Evolutionary conservation across 345 rosid species (phyloP), one percentile per base, ranked within the genome.

Genomic region (Bruguiera sexangula): DNA sequence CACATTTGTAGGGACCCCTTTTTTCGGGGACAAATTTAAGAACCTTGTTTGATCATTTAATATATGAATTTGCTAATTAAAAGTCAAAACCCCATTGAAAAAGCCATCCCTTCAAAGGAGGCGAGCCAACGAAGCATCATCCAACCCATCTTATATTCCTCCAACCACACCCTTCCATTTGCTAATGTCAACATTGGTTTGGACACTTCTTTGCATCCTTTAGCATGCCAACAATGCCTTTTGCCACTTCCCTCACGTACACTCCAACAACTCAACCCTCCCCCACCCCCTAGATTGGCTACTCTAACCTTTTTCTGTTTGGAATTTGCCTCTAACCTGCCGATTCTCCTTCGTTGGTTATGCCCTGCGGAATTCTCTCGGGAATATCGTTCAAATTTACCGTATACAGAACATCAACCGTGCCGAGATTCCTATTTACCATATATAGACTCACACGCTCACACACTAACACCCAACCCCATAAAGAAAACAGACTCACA

Each of bases 141-240:
- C 62, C 74, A 71, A 69, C 69, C 63, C 72, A 73, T 7, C 29
- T 0, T 19, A 55, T n/a, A 86, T 88, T 89, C 87, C 81, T 81
- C 87, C 89, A 89, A 89, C 72, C 88, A 84, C 69, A 69, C 85
- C 84, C 87, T 82, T 89, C 96, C 93, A 92, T 81, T 82, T 73
- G 90, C 90, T 85, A 80, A 66, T 70, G 70, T 78, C 83, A 76
- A 83, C 84, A 72, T 82, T 80, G 80, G 78, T 65, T 88, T 85
- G 94, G 84, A 82, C 37, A 73, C 76, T 83, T 86, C 80, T 73
- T 70, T 55, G 13, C 27, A 4, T 79, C 74, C 72, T 78, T 83
- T 82, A 21, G 30, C 29, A 55, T 26, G 1, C 30, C 59, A n/a
- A 11, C 30, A 22, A 26, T 83, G 69, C 78, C 78, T 75, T 81